Evolutionary conservation across 768 basidiomycete species (phyloP), one percentile per base, ranked within the genome.

Genomic region (Holtermanniella nyarrowii): DNA sequence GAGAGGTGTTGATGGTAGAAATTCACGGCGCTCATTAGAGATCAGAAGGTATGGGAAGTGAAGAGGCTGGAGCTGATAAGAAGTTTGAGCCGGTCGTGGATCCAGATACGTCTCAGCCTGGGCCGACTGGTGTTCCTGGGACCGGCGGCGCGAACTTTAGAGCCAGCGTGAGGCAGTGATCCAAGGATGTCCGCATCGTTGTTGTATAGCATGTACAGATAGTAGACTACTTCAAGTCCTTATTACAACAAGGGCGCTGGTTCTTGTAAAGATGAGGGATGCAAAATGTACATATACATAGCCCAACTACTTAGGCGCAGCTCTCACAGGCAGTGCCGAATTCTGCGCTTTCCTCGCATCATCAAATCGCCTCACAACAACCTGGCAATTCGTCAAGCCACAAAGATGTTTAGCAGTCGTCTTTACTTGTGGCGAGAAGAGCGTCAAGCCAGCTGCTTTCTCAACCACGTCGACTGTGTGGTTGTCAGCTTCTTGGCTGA

Each of bases 381-480:
- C 80, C 54, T 91, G 81, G 66, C 95, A 99, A 72, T 85, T 84
- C 13, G 86, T 83, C 5, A 82, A 80, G 67, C 83, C 78, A 79
- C 93, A 99, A 37, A 99, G 85, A 61, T 90, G 83, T 62, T 82
- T 60, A 3, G 53, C 57, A 45, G 53, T 55, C 18, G 47, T 24
- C 53, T 68, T 68, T 7, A 60, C 44, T n/a, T 63, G 56, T 2
- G 50, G 46, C 26, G 61, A 62, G 56, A 68, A 68, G 42, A 65
- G 53, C 53, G 61, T 54, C 27, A 68, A 50, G 2, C 63, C 66
- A 0, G 93, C 84, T 12, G 88, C 85, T 48, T 82, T 79, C 73
- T 99, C 95, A 39, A 99, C 90, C 0, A 83, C 78, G 55, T 95
- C 91, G 51, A 99, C 91, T 93, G 58, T 2, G n/a, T 26, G 18